phyloP scores from a whole-genome alignment of 192 early-diverging fungal species.

The Diversispora epigaea region DNA sequence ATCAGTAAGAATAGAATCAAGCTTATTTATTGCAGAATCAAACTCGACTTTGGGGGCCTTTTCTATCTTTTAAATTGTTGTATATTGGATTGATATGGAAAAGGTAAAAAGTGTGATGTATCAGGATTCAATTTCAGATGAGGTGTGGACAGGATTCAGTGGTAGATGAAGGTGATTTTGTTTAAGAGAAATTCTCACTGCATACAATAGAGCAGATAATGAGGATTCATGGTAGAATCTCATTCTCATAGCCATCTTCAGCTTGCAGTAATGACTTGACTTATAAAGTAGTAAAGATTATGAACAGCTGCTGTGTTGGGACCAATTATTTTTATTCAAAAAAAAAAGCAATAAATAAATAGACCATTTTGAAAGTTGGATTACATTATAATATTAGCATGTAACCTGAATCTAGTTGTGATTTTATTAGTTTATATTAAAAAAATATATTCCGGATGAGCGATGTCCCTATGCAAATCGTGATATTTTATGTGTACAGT shows the following conservation, averaged over 20 bases:
- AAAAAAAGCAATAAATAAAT: no score
- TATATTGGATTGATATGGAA: not conserved
- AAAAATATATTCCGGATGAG: no score
- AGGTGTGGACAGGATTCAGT: not conserved
- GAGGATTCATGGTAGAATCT: constrained; percentile 1
- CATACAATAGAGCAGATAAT: not conserved
- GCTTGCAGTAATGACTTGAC: not conserved
- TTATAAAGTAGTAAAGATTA: not conserved
- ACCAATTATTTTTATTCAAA: no score
- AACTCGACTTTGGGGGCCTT: not conserved
- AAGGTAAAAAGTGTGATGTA: not conserved
- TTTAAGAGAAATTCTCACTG: constrained; percentile 1
- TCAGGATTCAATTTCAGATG: not conserved
- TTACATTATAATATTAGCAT: no score
- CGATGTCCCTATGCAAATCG: no score
- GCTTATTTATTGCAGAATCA: not conserved
- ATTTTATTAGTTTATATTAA: no score
- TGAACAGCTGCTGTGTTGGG: constrained; percentile 13
- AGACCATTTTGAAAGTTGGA: no score
- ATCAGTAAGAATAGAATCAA: constrained; percentile 5
- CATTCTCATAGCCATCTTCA: constrained; percentile 6
- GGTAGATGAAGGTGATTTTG: not conserved
- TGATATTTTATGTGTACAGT: no score
- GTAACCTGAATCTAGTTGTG: no score
- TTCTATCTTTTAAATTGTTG: not conserved